A percentile compares a stretch with the other conserved stretches of the same genome.
Evolutionary conservation across 192 early-diverging fungal genomes (phyloP).

Genomic region (Entomortierella chlamydospora): DNA sequence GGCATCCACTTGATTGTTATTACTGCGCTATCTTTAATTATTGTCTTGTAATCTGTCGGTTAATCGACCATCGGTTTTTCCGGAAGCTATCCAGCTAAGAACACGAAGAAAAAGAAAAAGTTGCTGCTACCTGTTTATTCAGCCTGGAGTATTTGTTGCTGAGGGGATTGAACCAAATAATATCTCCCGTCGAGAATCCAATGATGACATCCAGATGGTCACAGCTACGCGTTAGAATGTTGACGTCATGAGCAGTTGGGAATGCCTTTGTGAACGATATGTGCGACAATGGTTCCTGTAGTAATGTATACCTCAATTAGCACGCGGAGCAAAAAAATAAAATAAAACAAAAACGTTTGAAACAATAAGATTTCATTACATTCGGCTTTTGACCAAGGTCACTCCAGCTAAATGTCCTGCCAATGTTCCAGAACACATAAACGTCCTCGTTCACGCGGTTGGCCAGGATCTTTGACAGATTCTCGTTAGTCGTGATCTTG

Average conservation of each 20-base stretch:
- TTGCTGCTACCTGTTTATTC: slow-evolving; percentile 88
- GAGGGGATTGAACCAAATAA: slow-evolving; percentile 88
- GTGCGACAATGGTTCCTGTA: slow-evolving; percentile 84
- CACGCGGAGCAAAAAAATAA: neutral
- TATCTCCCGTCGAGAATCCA: slow-evolving; percentile 83
- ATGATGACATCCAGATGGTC: slow-evolving; percentile 88
- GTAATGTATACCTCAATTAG: too few species aligned
- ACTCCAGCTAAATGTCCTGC: slow-evolving; percentile 77
- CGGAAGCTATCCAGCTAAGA: neutral
- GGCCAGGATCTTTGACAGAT: slow-evolving; percentile 73
- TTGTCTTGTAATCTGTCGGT: slow-evolving; percentile 52
- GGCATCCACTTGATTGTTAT: slow-evolving; percentile 93
- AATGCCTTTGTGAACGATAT: slow-evolving; percentile 79
- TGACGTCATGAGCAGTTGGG: slow-evolving; percentile 90
- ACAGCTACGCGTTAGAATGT: slow-evolving; percentile 71
- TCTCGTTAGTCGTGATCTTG: slow-evolving; percentile 75
- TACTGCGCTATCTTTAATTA: slow-evolving; percentile 73
- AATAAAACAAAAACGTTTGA: neutral
- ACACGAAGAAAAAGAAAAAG: too few species aligned
- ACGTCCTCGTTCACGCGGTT: slow-evolving; percentile 68
- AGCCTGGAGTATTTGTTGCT: slow-evolving; percentile 85
- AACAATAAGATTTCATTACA: slow-evolving; percentile 49
- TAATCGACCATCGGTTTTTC: too few species aligned
- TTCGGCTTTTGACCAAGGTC: slow-evolving; percentile 71
- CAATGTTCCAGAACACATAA: slow-evolving; percentile 82